Evolutionary conservation across 2,329 filamentous ascomycete species (phyloP).

Genomic region (Pyrenophora graminea): DNA sequence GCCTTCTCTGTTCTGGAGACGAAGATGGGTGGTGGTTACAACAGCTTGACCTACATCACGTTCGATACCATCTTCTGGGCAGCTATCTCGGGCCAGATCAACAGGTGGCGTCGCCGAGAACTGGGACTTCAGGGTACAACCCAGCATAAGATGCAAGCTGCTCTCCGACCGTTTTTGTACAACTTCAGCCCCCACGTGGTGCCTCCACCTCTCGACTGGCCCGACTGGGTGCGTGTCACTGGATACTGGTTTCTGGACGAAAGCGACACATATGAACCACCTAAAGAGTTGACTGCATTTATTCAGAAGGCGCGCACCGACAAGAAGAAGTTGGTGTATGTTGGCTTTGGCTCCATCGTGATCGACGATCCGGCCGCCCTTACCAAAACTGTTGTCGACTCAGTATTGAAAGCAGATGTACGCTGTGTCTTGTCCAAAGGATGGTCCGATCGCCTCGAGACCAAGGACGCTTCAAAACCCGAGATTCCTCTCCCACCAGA

Average conservation of each 20-base stretch:
- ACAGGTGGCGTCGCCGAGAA: constrained; percentile 84
- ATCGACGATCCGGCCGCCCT: constrained; percentile 86
- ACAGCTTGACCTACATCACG: constrained; percentile 92
- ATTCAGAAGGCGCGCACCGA: constrained; percentile 82
- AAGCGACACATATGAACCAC: constrained; percentile 68
- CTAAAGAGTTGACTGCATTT: constrained; percentile 75
- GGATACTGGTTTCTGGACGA: constrained; percentile 98
- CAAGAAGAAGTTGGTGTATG: constrained; percentile 90
- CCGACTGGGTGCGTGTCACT: constrained; percentile 95
- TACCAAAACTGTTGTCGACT: constrained; percentile 90
- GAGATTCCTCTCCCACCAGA: constrained; percentile 75
- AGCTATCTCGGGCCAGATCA: constrained; percentile 86
- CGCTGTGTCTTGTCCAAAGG: constrained; percentile 94
- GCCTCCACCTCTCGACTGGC: constrained; percentile 91
- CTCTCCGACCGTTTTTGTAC: constrained; percentile 98
- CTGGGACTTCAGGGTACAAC: constrained; percentile 79
- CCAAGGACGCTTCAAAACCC: constrained; percentile 60
- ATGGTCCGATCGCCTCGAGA: constrained; percentile 83
- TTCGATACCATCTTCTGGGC: constrained; percentile 98
- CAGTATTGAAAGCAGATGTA: constrained; percentile 87
- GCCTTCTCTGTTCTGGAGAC: constrained; percentile 91
- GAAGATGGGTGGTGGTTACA: constrained; percentile 94
- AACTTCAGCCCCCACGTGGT: constrained; percentile 96
- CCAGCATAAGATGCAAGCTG: constrained; percentile 88
- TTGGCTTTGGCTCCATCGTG: constrained; percentile 95